Base-by-base conservation (phyloP, 2,329 filamentous ascomycete species). In the Diplodia mutila region DNA sequence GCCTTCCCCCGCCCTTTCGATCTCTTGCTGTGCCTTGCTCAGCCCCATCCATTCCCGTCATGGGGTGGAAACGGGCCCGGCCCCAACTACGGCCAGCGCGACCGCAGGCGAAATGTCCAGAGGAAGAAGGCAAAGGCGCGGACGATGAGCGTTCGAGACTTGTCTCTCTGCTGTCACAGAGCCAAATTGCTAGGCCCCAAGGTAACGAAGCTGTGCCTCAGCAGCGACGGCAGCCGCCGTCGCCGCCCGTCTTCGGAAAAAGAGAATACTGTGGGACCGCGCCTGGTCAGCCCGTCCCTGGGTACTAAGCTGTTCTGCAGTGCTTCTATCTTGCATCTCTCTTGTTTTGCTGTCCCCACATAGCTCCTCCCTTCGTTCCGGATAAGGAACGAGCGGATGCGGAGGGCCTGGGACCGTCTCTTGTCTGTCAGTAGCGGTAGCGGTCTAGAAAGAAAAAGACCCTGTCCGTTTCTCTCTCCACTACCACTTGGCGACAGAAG, bases 121-220 rank as follows among this genome's bases (percentile, higher is more conserved):
- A 12, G 32, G 3, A 34, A 11, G 32, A 12, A 14, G n/a, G 32
- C 27, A 3, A 11, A 29, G 18, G 16, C 12, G 16, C 23, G 12
- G 23, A 25, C 7, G 9, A 51, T 12, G n/a, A 37, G n/a, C 37
- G 59, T 63, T 51, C 59, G 59, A 63, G 46, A 63, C 59, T 9
- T 63, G 59, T 63, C 25, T 63, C 29, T 51, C 46, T 23, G 23
- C 51, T 34, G 51, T 53, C 51, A 16, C 25, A 29, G 23, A 18
- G 11, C 25, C 51, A 14, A 6, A n/a, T 23, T n/a, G 14, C 25
- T 18, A 18, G 25, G 14, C 18, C 25, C 27, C 34, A 32, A 54
- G 16, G 42, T 8, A 9, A n/a, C n/a, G 18, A 12, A 46, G 42
- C 42, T 46, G 42, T 21, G 18, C 7, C 42, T n/a, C 42, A 18